Evolutionary conservation across 164 flowering plant genomes (phyloP), one percentile per base, ranked within the genome.

Genomic region (Annona cherimola): DNA sequence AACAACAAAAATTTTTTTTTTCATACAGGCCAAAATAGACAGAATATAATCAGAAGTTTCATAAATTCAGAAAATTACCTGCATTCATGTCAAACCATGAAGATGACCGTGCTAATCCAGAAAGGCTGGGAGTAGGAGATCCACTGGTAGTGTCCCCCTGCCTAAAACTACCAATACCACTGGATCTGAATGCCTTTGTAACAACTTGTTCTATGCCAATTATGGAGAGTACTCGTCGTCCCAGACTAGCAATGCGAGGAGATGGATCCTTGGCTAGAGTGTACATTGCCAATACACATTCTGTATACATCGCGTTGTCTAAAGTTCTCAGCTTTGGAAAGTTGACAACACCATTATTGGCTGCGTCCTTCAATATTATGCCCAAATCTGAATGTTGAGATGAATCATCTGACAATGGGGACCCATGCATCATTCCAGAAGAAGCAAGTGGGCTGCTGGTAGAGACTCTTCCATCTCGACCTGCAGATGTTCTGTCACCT

Each of bases 361-460:
- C 68, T 68, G 74, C 70, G 61, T 93, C 97, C 81, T 78, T 84
- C 44, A 84, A 19, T 61, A 76, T 61, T 60, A 84, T 92, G 67
- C 92, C 94, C 70, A 93, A 84, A 83, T 93, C 98, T 66, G 98
- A 95, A 82, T 86, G 93, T 57, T 76, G 96, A 71, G 98, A 93
- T 61, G 97, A 95, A 87, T 88, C 90, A 78, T 93, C 99, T 50
- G 99, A 95, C 20, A 93, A 74, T n/a, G 98, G 98, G 75, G 98
- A 95, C 61, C 97, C 99, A 76, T 90, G 97, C 93, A 93, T 87
- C 45, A 93, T 79, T 70, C 92, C 93, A 69, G 98, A 77, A 64
- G 80, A 74, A 59, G 86, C 81, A 73, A 90, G 90, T 62, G 99
- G 99, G 76, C 97, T 95, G 84, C 97, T 89, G 26, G 94, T 75